phyloP scores from a whole-genome alignment of 441 rosid species.

The Populus hybrid region DNA sequence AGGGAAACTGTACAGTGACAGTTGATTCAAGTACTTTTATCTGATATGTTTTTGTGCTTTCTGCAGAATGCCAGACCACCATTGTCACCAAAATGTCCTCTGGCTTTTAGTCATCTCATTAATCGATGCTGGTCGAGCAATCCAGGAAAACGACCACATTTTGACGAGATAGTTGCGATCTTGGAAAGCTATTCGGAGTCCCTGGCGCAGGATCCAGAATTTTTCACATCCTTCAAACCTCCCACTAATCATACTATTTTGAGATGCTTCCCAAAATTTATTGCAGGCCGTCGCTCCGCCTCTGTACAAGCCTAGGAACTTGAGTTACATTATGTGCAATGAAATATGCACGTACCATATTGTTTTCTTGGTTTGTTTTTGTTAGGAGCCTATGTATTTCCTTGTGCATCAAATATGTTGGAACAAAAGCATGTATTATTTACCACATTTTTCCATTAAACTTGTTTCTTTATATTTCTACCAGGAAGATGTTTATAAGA shows the following conservation, averaged over 20 bases:
- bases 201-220: constrained; percentile 48
- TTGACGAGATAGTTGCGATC: constrained; percentile 53
- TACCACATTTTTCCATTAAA: background rate
- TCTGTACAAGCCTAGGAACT: constrained; percentile 21
- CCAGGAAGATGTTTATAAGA: background rate
- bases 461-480: background rate
- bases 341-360: constrained; percentile 25
- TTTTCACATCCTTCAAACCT: constrained; percentile 43
- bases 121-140: constrained; percentile 65
- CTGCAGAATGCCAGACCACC: constrained; percentile 75
- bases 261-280: constrained; percentile 44
- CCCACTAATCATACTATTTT: constrained; percentile 20
- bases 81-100: constrained; percentile 52
- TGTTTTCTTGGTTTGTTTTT: constrained; percentile 6
- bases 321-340: constrained; percentile 17
- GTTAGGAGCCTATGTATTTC: no score
- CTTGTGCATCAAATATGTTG: constrained; percentile 9
- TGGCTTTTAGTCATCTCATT: constrained; percentile 50
- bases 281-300: constrained; percentile 19
- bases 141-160: constrained; percentile 58
- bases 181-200: constrained; percentile 51
- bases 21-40: background rate
- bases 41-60: constrained; percentile 13
- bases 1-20: background rate
- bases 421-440: constrained; percentile 20